Evolutionary conservation across 768 basidiomycete species (phyloP), one percentile per base, ranked within the genome.

Genomic region (Lactarius hengduanensis): DNA sequence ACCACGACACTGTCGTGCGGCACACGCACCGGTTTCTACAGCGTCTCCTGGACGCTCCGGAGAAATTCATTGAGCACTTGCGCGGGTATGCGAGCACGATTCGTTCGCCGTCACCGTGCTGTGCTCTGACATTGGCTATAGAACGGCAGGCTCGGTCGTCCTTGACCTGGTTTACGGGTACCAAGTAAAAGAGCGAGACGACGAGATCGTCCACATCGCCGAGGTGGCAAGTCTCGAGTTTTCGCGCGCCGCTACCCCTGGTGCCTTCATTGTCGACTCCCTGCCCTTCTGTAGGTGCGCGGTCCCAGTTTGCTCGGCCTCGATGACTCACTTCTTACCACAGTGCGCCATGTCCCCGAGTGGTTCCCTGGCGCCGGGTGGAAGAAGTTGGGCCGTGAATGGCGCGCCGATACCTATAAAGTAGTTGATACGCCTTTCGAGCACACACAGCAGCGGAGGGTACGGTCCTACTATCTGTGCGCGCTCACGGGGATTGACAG

Each of bases 301-400:
- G 57, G 62, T 61, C 30, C 66, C 38, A 40, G 61, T 18, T 63
- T 9, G 2, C 57, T 57, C 53, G 58, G 11, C 47, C 34, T 36
- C n/a, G n/a, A 32, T 26, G 45, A 9, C 30, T n/a, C n/a, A 16
- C 16, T 9, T 18, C 20, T 45, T 45, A 38, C 56, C 30, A 6
- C 28, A 73, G 74, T 74, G 22, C 63, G 58, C 5, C 64, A 70
- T 62, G 32, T 73, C 10, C 74, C 74, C 4, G 41, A 59, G 11
- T 73, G 74, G 74, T 55, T 74, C 38, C 74, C 74, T 9, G 72
- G 72, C 11, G 64, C 71, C 3, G 61, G 64, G n/a, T 74, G 71
- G 66, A 68, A 70, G 56, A 26, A 56, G 40, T 47, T 32, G 7
- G 73, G 72, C 8, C 53, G 45, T 22, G 47, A 50, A 38, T 71